Evolutionary conservation across 2,329 filamentous ascomycete genomes (phyloP), one percentile per base, ranked within the genome.

Genomic region (Paracoccidioides lutzii): DNA sequence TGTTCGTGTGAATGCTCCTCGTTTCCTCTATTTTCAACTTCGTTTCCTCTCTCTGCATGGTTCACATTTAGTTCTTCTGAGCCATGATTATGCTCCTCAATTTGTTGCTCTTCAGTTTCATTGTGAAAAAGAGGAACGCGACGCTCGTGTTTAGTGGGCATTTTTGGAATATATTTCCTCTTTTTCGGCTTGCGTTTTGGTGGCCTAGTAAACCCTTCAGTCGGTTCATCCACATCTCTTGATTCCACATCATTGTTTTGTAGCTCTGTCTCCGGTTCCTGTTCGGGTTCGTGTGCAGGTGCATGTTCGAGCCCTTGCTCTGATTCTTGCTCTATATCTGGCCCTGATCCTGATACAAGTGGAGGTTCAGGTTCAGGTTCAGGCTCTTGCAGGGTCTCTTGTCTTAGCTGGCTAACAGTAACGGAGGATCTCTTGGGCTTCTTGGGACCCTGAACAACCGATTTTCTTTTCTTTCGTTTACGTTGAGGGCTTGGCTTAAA

Each of bases 11-110:
- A 12, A 37, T 22, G 12, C 10, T 37, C 51, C 30, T 52, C 50
- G 12, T 55, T 58, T 28, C 58, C 57, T 58, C 60, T 58, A 32
- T 61, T 60, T 48, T 58, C 59, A 32, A 60, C 52, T 45, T 33
- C 56, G 59, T 55, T 62, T 62, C 33, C 57, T 48, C 22, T 53
- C 38, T 15, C 10, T 37, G 12, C 35, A 28, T 40, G 15, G 14
- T n/a, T 45, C 49, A 41, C 42, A 35, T 51, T 52, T 30, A 51
- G 45, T 52, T 59, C 60, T n/a, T 48, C 49, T 35, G 33, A 37
- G 30, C 33, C 5, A 37, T 8, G 2, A 50, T 55, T 55, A 35
- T 53, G 28, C 38, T 33, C 38, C 46, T 51, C 57, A 9, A 30
- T 9, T 35, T 55, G 22, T 30, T 57, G 33, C 6, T 52, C 45